Conservation (phyloP, 75 land plant genomes). For the Cupressus sempervirens region DNA sequence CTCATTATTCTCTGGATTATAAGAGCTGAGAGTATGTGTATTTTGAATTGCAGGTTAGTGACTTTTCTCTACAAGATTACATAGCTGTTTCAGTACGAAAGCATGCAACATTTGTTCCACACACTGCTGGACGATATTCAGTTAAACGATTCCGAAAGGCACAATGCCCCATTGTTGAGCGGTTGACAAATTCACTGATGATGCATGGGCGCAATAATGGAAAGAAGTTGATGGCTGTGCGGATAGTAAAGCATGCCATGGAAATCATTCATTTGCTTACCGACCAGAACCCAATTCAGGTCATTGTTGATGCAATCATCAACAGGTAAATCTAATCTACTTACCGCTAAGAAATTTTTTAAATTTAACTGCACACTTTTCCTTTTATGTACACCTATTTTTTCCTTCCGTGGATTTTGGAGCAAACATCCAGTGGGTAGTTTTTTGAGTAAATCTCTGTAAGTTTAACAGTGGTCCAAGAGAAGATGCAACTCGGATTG, state of each 20-base stretch:
- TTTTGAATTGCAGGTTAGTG: slow-evolving; percentile 29
- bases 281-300: slow-evolving; percentile 68
- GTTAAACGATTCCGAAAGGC: slow-evolving; percentile 74
- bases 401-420: no score
- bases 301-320: slow-evolving; percentile 78
- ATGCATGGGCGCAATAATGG: slow-evolving; percentile 86
- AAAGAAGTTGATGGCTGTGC: slow-evolving; percentile 74
- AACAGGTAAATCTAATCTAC: slow-evolving; percentile 43
- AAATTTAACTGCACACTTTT: no score
- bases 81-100: slow-evolving; percentile 45
- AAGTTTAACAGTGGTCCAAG: slow-evolving; percentile 57
- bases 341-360: neutral
- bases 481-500: slow-evolving; percentile 75
- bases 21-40: neutral
- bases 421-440: no score
- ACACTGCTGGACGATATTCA: slow-evolving; percentile 74
- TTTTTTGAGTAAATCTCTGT: neutral
- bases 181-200: slow-evolving; percentile 77
- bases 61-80: slow-evolving; percentile 62
- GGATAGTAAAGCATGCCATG: slow-evolving; percentile 76
- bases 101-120: slow-evolving; percentile 67
- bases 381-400: neutral
- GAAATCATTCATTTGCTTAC: slow-evolving; percentile 72
- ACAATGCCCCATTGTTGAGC: slow-evolving; percentile 76
- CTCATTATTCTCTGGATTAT: neutral